These are phyloP conservation scores for Aspergillus piperis DNA, from an alignment of 2,329 filamentous ascomycete species.

Conservation along the genomic window DNA sequence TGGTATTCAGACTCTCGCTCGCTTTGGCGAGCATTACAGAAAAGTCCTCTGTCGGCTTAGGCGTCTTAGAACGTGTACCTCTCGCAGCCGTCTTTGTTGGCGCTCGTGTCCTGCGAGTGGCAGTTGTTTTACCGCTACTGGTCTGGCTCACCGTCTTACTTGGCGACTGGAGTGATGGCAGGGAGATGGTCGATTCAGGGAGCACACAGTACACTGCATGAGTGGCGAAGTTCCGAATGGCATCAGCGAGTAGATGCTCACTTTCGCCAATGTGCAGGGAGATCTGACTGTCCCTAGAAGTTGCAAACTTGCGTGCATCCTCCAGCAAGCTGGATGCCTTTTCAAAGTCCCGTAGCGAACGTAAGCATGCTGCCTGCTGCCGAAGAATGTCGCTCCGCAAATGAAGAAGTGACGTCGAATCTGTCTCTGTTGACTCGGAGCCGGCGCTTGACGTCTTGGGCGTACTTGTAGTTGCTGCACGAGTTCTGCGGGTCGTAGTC, in stretches of 20 bases:
- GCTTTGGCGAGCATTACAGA: constrained; percentile 40
- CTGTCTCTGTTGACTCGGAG: constrained; percentile 25
- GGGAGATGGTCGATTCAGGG: constrained; percentile 88
- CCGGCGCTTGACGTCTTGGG: constrained; percentile 24
- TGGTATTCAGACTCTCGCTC: constrained; percentile 34
- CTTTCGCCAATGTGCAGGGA: constrained; percentile 48
- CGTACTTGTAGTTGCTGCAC: constrained; percentile 29
- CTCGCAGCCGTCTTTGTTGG: constrained; percentile 29
- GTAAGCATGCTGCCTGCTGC: constrained; percentile 53
- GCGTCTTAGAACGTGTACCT: constrained; percentile 29
- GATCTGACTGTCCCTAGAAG: constrained; percentile 61
- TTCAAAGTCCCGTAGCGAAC: constrained; percentile 54
- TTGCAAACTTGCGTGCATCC: constrained; percentile 35
- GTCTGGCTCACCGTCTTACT: constrained; percentile 37
- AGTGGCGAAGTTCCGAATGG: constrained; percentile 60
- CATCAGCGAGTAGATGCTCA: constrained; percentile 40
- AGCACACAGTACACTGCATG: constrained; percentile 87
- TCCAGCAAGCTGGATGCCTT: constrained; percentile 58
- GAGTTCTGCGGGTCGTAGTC: constrained; percentile 31
- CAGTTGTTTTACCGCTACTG: constrained; percentile 31
- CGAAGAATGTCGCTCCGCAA: constrained; percentile 53
- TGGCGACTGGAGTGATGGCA: constrained; percentile 64
- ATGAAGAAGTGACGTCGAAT: constrained; percentile 43
- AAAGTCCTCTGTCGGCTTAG: constrained; percentile 38
- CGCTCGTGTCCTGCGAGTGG: constrained; percentile 29